Conservation (phyloP, 306 rosid genomes). For the Cyamopsis tetragonoloba region DNA sequence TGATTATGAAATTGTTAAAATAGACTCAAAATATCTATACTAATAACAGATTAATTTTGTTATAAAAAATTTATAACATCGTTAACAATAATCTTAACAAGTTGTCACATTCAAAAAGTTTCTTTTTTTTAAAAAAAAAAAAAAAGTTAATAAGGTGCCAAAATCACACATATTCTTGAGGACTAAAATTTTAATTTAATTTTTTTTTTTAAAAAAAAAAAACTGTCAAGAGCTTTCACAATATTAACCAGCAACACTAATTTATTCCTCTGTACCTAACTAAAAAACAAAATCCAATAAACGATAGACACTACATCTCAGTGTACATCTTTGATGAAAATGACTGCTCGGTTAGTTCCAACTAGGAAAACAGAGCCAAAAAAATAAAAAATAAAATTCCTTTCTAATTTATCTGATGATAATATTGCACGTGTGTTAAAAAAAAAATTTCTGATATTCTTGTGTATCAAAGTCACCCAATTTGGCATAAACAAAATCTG, state of each 20-base stretch:
- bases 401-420: neutral
- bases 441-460: neutral
- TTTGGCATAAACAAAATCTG: too few species aligned
- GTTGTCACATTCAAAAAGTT: too few species aligned
- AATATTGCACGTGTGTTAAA: neutral
- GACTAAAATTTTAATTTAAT: too few species aligned
- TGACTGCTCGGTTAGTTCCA: constrained; percentile 19
- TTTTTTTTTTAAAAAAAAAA: too few species aligned
- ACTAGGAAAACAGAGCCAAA: neutral
- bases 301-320: neutral
- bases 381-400: constrained; percentile 18
- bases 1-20: too few species aligned
- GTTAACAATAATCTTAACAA: too few species aligned
- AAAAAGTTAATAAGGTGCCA: too few species aligned
- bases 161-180: too few species aligned
- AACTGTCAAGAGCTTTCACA: constrained; percentile 20
- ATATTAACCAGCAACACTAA: constrained; percentile 8
- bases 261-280: neutral
- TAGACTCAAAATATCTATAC: too few species aligned
- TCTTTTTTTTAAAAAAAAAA: too few species aligned
- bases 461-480: neutral
- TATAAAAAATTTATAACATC: too few species aligned
- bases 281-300: constrained; percentile 19
- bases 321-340: constrained; percentile 20
- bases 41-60: too few species aligned